Evolutionary conservation across 768 basidiomycete genomes (phyloP).

Genomic region (Rhizopogon rudus): DNA sequence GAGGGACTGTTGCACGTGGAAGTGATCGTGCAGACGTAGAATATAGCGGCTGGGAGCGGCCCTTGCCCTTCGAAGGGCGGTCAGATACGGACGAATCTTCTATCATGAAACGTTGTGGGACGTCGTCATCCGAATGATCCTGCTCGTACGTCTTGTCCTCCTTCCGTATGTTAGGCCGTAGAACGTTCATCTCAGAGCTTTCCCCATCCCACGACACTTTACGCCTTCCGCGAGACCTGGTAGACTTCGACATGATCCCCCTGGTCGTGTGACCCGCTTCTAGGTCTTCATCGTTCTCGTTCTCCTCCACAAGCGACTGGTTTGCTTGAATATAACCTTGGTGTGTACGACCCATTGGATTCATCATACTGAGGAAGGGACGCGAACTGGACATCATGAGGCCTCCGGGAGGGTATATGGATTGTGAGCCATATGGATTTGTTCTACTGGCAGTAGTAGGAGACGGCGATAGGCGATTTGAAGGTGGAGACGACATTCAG

Average conservation of each 20-base stretch:
- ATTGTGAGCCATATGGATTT: constrained; percentile 22
- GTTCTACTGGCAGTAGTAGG: constrained; percentile 7
- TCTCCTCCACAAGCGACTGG: constrained; percentile 69
- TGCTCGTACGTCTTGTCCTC: constrained; percentile 56
- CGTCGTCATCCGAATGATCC: constrained; percentile 77
- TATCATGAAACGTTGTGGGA: constrained; percentile 82
- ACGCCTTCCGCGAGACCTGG: constrained; percentile 41
- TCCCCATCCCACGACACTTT: constrained; percentile 56
- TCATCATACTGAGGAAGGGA: constrained; percentile 78
- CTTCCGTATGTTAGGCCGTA: constrained; percentile 69
- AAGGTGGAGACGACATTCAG: constrained; percentile 4
- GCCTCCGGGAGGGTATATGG: constrained; percentile 17
- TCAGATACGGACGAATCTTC: constrained; percentile 47
- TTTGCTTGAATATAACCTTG: constrained; percentile 73
- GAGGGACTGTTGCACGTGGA: constrained; percentile 33
- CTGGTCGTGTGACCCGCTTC: constrained; percentile 53
- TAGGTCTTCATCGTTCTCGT: constrained; percentile 55
- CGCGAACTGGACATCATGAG: constrained; percentile 50
- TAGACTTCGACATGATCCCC: constrained; percentile 14
- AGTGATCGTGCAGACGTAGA: constrained; percentile 39
- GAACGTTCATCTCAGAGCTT: constrained; percentile 48
- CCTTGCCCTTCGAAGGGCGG: constrained; percentile 30
- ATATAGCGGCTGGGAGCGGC: constrained; percentile 47
- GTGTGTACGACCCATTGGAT: constrained; percentile 70
- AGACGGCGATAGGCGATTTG: constrained; percentile 14